Evolutionary conservation across 352 stramenopile species (phyloP).

Genomic region (Pythium folliculosum): DNA sequence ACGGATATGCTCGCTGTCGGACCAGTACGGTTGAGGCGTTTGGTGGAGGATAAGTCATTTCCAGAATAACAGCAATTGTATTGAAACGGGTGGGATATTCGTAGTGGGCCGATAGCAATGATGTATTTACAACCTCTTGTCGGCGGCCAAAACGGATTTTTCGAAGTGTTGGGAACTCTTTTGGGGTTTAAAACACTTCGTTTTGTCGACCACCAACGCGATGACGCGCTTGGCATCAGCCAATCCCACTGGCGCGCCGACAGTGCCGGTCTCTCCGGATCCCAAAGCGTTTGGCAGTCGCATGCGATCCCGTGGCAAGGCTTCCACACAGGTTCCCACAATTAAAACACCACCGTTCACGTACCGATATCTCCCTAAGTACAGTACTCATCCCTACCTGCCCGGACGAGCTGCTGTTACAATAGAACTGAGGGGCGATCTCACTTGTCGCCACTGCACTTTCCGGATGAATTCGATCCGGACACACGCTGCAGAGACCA

Average conservation of each 20-base stretch:
- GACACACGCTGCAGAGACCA: no score
- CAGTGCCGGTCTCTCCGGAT: not conserved
- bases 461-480: no score
- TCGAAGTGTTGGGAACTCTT: not conserved
- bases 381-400: no score
- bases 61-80: not conserved
- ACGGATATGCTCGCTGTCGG: conserved; percentile 5
- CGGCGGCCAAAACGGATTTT: not conserved
- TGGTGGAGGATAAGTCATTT: not conserved
- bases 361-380: no score
- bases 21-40: conserved; percentile 3
- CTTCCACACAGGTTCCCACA: no score
- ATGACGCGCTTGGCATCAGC: conserved; percentile 17
- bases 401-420: no score
- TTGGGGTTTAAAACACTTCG: not conserved
- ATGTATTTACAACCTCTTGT: not conserved
- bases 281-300: no score
- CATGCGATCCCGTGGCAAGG: no score
- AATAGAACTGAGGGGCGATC: no score
- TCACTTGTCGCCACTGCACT: no score
- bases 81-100: not conserved
- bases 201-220: conserved; percentile 4
- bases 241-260: not conserved
- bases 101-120: conserved; percentile 5
- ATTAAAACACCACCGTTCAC: no score